Evolutionary conservation across 2,329 filamentous ascomycete species (phyloP).

Genomic region (Alternaria consortialis): DNA sequence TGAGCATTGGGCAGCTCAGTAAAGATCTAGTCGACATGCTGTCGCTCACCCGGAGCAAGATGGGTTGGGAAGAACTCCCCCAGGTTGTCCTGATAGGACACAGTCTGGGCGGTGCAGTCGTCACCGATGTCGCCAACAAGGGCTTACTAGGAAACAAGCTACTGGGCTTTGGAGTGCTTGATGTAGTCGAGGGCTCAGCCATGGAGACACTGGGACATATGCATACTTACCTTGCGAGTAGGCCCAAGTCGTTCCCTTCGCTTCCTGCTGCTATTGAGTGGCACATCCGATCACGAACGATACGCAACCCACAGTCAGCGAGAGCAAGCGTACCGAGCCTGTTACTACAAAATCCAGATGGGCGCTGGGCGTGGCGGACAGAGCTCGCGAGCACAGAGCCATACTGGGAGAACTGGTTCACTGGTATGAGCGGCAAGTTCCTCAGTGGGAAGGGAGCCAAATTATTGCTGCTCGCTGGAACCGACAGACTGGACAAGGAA

Average conservation of each 20-base stretch:
- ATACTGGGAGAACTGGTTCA: slow-evolving; percentile 96
- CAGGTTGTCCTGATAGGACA: slow-evolving; percentile 86
- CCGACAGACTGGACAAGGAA: slow-evolving; percentile 88
- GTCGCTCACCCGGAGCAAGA: slow-evolving; percentile 68
- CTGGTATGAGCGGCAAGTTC: slow-evolving; percentile 87
- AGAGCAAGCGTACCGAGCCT: slow-evolving; percentile 86
- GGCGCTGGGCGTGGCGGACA: slow-evolving; percentile 81
- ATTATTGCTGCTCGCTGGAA: slow-evolving; percentile 83
- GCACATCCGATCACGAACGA: slow-evolving; percentile 88
- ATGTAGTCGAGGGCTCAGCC: slow-evolving; percentile 93
- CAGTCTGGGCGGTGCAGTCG: slow-evolving; percentile 89
- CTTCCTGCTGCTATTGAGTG: slow-evolving; percentile 86
- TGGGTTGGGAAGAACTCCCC: slow-evolving; percentile 78
- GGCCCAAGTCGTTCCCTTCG: slow-evolving; percentile 80
- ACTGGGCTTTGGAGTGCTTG: slow-evolving; percentile 87
- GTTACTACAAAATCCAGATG: slow-evolving; percentile 60
- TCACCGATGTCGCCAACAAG: slow-evolving; percentile 80
- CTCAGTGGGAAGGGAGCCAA: slow-evolving; percentile 83
- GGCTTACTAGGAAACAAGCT: slow-evolving; percentile 72
- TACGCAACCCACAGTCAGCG: slow-evolving; percentile 85
- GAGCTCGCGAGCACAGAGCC: slow-evolving; percentile 83
- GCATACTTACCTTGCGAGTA: slow-evolving; percentile 86
- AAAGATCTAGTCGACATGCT: slow-evolving; percentile 77
- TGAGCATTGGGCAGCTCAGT: slow-evolving; percentile 76
- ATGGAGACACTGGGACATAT: slow-evolving; percentile 95